Evolutionary conservation across 805 yeast species (phyloP).

Genomic region (Suhomyces tanzawaensis): DNA sequence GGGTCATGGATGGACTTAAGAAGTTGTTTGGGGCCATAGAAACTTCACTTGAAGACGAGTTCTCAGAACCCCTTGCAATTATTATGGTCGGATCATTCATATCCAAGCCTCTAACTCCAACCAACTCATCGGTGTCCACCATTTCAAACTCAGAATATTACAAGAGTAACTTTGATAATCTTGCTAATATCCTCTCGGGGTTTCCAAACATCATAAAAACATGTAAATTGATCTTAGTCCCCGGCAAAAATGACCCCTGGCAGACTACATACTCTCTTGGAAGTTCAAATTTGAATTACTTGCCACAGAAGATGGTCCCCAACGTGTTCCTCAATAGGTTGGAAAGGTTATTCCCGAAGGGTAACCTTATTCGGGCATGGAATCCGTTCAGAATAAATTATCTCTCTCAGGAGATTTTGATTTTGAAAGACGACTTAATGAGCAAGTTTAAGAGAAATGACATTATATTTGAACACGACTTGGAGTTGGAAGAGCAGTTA

Average conservation of each 20-base stretch:
- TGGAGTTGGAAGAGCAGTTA: slow-evolving; percentile 24
- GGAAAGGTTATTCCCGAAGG: slow-evolving; percentile 48
- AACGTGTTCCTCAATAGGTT: slow-evolving; percentile 66
- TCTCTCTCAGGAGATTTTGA: slow-evolving; percentile 76
- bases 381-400: slow-evolving; percentile 82
- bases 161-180: slow-evolving; percentile 66
- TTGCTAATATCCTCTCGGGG: slow-evolving; percentile 62
- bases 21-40: slow-evolving; percentile 59
- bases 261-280: slow-evolving; percentile 67
- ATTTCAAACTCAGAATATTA: slow-evolving; percentile 55
- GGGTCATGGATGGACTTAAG: slow-evolving; percentile 59
- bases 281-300: slow-evolving; percentile 28
- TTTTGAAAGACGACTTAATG: slow-evolving; percentile 71
- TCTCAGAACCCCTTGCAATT: slow-evolving; percentile 57
- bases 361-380: slow-evolving; percentile 42
- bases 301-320: slow-evolving; percentile 74
- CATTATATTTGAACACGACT: slow-evolving; percentile 49
- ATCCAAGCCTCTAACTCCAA: slow-evolving; percentile 59
- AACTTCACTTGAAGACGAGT: slow-evolving; percentile 29
- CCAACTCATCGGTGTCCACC: slow-evolving; percentile 48
- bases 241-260: slow-evolving; percentile 96
- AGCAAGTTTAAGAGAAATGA: slow-evolving; percentile 70
- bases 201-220: slow-evolving; percentile 52
- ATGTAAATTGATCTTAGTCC: slow-evolving; percentile 68
- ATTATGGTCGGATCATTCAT: slow-evolving; percentile 80